Conservation (phyloP, 805 yeast genomes). For the Cyberlindnera mrakii region DNA sequence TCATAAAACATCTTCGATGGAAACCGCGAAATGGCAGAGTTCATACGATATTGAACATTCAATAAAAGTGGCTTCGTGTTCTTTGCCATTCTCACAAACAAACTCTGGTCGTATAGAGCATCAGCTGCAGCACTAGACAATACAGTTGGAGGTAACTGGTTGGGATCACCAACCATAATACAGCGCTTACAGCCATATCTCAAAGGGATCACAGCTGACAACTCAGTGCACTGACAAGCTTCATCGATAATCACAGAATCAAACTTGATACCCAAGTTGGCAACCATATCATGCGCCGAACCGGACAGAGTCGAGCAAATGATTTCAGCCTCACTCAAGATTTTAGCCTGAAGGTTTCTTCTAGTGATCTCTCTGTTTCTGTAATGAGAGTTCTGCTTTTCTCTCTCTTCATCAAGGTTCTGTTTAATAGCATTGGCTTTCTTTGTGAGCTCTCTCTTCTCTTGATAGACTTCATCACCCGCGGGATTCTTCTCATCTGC, state of each 20-base stretch:
- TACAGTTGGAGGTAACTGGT: slow-evolving; percentile 96
- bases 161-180: slow-evolving; percentile 98
- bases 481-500: slow-evolving; percentile 24
- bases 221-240: slow-evolving; percentile 95
- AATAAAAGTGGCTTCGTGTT: slow-evolving; percentile 57
- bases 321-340: slow-evolving; percentile 70
- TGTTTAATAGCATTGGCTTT: slow-evolving; percentile 65
- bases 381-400: slow-evolving; percentile 56
- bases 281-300: slow-evolving; percentile 83
- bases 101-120: slow-evolving; percentile 78
- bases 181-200: slow-evolving; percentile 87
- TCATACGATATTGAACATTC: slow-evolving; percentile 96
- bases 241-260: slow-evolving; percentile 93
- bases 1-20: slow-evolving; percentile 83
- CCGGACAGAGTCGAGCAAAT: slow-evolving; percentile 93
- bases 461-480: slow-evolving; percentile 43
- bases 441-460: slow-evolving; percentile 50
- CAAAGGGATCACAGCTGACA: slow-evolving; percentile 86
- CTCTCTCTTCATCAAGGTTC: slow-evolving; percentile 74
- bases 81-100: slow-evolving; percentile 90
- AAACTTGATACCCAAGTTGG: slow-evolving; percentile 67
- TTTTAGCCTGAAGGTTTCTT: slow-evolving; percentile 65
- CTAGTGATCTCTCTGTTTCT: slow-evolving; percentile 76
- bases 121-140: slow-evolving; percentile 82
- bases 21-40: slow-evolving; percentile 81